These are phyloP conservation scores for Kodamaea sp. DNA, from an alignment of 1,139 yeast genomes.

Conservation along the genomic window DNA sequence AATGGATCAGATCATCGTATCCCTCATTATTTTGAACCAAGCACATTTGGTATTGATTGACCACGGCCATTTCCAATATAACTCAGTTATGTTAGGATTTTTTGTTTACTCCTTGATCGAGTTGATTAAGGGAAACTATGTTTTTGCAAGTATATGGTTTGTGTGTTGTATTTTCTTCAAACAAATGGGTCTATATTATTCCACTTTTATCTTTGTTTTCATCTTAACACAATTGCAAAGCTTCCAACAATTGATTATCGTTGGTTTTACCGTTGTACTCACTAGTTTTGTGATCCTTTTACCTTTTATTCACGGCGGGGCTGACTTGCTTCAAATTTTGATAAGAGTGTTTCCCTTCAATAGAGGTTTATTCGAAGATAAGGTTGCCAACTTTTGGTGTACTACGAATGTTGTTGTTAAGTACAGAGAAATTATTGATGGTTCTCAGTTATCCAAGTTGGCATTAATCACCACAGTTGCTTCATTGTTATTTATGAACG, in stretches of 20 bases:
- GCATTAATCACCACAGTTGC: conserved; percentile 63
- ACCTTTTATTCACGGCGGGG: conserved; percentile 51
- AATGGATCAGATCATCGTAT: conserved; percentile 72
- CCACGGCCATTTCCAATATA: conserved; percentile 96
- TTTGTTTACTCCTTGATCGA: conserved; percentile 66
- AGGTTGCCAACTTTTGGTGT: conserved; percentile 98
- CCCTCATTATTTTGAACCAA: conserved; percentile 72
- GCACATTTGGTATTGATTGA: conserved; percentile 83
- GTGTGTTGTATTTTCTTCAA: conserved; percentile 78
- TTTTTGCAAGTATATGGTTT: conserved; percentile 75
- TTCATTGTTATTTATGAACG: conserved; percentile 56
- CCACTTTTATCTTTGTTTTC: conserved; percentile 83
- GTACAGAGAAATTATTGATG: conserved; percentile 54
- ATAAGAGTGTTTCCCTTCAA: conserved; percentile 84
- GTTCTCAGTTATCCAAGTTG: conserved; percentile 55
- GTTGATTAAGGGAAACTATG: conserved; percentile 58
- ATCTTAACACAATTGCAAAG: conserved; percentile 39
- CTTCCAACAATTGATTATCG: conserved; percentile 49
- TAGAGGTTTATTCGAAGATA: conserved; percentile 95
- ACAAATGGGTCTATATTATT: conserved; percentile 93
- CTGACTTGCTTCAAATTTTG: conserved; percentile 33
- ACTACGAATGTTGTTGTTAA: conserved; percentile 75
- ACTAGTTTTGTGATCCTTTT: conserved; percentile 52
- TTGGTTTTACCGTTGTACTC: conserved; percentile 59
- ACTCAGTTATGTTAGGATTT: conserved; percentile 90